phyloP scores from a whole-genome alignment of 129 eudicot genomes.

The Arctium lappa region DNA sequence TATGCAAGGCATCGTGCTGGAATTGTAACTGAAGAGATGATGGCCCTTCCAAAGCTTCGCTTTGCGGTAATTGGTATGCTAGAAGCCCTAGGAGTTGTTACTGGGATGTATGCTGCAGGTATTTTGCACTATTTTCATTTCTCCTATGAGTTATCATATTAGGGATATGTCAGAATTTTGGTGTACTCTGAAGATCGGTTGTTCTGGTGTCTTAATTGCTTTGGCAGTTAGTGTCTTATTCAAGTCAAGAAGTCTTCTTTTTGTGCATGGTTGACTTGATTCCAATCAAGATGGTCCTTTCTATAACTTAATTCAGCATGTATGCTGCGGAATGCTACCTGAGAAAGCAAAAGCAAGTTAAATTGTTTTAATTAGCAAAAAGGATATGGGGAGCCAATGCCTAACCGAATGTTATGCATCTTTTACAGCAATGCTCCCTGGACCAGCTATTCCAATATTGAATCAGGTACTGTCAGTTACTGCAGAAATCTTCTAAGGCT shows the following conservation, averaged over 20 bases:
- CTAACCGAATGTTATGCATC: slow-evolving; percentile 26
- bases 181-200: neutral
- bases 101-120: slow-evolving; percentile 94
- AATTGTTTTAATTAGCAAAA: slow-evolving; percentile 4
- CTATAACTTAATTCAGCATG: slow-evolving; percentile 9
- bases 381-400: neutral
- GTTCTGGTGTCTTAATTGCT: neutral
- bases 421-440: slow-evolving; percentile 93
- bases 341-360: slow-evolving; percentile 12
- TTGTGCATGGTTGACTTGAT: slow-evolving; percentile 21
- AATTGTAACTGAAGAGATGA: slow-evolving; percentile 78
- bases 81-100: slow-evolving; percentile 80
- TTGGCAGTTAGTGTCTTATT: neutral
- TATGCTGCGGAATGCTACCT: slow-evolving; percentile 14
- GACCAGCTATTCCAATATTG: slow-evolving; percentile 92
- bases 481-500: neutral
- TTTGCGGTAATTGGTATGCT: slow-evolving; percentile 79
- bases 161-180: neutral
- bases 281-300: slow-evolving; percentile 13
- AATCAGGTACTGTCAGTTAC: slow-evolving; percentile 57
- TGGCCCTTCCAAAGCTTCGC: slow-evolving; percentile 66
- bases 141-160: neutral
- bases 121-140: slow-evolving; percentile 9
- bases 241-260: neutral
- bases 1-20: slow-evolving; percentile 56